Conservation (phyloP, 257 asterid species). For the Prunella vulgaris region DNA sequence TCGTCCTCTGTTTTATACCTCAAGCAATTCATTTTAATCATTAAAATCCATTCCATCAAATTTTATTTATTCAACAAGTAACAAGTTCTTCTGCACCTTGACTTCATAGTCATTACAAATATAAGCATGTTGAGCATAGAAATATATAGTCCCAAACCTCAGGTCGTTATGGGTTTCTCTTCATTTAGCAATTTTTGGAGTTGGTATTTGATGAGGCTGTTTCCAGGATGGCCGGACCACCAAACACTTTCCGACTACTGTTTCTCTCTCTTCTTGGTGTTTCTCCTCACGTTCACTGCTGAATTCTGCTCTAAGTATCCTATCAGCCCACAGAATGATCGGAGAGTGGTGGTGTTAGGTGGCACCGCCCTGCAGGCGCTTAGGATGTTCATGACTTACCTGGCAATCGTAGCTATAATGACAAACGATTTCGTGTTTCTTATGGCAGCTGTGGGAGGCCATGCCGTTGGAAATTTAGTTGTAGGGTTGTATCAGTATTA, state of each 20-base stretch:
- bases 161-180: slow-evolving; percentile 6
- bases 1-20: neutral
- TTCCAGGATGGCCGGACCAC: slow-evolving; percentile 42
- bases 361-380: slow-evolving; percentile 35
- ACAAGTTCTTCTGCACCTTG: neutral
- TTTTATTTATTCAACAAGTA: slow-evolving; percentile 1
- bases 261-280: slow-evolving; percentile 36
- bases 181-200: slow-evolving; percentile 27
- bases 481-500: slow-evolving; percentile 33
- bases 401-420: slow-evolving; percentile 34
- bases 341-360: slow-evolving; percentile 21
- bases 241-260: slow-evolving; percentile 24
- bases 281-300: slow-evolving; percentile 43
- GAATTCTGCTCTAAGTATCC: slow-evolving; percentile 43
- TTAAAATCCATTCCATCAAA: neutral
- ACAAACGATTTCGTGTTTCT: slow-evolving; percentile 40
- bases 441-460: slow-evolving; percentile 48
- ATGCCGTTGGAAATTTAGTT: slow-evolving; percentile 43
- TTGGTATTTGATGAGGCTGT: slow-evolving; percentile 33
- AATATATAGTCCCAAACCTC: neutral
- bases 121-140: neutral
- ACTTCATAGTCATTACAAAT: neutral
- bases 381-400: slow-evolving; percentile 44
- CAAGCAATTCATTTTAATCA: slow-evolving; percentile 26
- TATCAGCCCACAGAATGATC: slow-evolving; percentile 6